phyloP scores from a whole-genome alignment of 768 basidiomycete genomes.

The Gymnopilus dilepis region DNA sequence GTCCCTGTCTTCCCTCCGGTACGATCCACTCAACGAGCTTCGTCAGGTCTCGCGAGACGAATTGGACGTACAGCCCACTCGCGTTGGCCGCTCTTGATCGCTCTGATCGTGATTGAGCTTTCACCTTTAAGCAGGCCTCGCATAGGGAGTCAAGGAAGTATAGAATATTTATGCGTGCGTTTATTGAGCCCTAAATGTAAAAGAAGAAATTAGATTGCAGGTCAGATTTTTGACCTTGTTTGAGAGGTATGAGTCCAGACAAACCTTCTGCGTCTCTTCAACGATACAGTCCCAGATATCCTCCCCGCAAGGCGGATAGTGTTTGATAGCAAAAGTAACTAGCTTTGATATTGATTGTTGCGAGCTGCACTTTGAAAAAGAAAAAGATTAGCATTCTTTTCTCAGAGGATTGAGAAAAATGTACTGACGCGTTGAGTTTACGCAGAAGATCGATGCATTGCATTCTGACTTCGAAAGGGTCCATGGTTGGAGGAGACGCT shows the following conservation, averaged over 20 bases:
- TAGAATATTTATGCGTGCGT: constrained; percentile 91
- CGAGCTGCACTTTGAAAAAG: constrained; percentile 52
- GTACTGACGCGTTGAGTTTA: constrained; percentile 42
- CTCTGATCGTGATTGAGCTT: constrained; percentile 54
- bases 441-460: constrained; percentile 41
- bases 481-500: no score
- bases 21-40: constrained; percentile 87
- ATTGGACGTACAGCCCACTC: constrained; percentile 73
- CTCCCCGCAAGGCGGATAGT: constrained; percentile 84
- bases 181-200: constrained; percentile 88
- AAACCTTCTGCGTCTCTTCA: constrained; percentile 89
- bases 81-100: constrained; percentile 39
- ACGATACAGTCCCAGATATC: constrained; percentile 94
- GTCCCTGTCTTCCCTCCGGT: constrained; percentile 83
- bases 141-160: constrained; percentile 91
- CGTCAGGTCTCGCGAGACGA: constrained; percentile 76
- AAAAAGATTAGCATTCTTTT: constrained; percentile 22
- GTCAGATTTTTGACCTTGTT: not conserved
- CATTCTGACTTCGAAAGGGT: constrained; percentile 47
- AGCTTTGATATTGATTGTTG: constrained; percentile 90
- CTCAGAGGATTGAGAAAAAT: constrained; percentile 3
- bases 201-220: not conserved
- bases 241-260: constrained; percentile 13
- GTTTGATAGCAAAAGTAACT: constrained; percentile 84
- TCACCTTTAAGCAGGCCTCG: constrained; percentile 74